Evolutionary conservation across 139 green algal species (phyloP).

Genomic region (Deuterostichococcus epilithicus): DNA sequence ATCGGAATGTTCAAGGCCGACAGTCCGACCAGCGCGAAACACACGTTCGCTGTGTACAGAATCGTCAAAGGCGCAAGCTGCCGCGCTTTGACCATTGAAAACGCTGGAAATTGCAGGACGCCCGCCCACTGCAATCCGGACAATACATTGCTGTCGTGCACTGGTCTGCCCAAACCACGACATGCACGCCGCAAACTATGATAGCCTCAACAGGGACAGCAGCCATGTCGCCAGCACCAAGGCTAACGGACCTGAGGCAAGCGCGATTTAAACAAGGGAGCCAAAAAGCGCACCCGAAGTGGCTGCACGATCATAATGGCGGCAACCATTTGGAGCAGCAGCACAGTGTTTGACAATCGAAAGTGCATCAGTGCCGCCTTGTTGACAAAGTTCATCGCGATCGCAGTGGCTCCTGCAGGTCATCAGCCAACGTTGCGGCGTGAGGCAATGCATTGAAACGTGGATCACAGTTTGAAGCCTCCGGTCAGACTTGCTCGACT

Average conservation of each 20-base stretch:
- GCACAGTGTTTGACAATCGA: constrained; percentile 22
- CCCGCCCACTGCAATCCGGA: too few species aligned
- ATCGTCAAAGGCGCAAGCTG: constrained; percentile 27
- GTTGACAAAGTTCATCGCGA: constrained; percentile 48
- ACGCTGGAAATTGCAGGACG: neutral
- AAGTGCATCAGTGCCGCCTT: constrained; percentile 27
- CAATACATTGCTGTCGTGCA: too few species aligned
- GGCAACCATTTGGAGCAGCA: constrained; percentile 40
- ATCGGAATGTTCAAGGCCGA: constrained; percentile 44
- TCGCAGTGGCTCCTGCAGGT: constrained; percentile 11
- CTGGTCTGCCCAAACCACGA: too few species aligned
- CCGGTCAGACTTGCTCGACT: too few species aligned
- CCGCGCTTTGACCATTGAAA: constrained; percentile 5
- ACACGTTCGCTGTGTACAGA: constrained; percentile 45
- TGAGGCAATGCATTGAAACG: too few species aligned
- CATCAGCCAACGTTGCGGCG: too few species aligned
- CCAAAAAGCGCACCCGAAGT: constrained; percentile 6
- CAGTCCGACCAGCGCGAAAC: constrained; percentile 46
- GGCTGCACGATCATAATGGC: constrained; percentile 22
- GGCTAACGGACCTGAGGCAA: too few species aligned
- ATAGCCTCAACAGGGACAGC: too few species aligned
- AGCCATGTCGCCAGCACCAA: too few species aligned
- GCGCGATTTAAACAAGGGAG: too few species aligned
- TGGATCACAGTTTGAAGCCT: too few species aligned
- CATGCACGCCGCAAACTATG: too few species aligned